phyloP scores from a whole-genome alignment of 108 stramenopile species.

The Asterionellopsis glacialis region DNA sequence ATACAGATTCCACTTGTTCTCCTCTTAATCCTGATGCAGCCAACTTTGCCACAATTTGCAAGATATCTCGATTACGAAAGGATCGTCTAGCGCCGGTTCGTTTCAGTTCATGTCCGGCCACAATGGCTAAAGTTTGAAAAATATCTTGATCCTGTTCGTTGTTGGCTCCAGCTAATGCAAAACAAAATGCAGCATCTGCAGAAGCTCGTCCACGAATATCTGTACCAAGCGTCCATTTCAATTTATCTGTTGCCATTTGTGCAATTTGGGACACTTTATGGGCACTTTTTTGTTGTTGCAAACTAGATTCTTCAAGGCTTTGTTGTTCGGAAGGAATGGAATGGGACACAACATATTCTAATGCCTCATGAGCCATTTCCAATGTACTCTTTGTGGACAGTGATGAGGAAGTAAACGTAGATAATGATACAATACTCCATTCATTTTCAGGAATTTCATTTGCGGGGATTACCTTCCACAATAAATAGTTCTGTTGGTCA shows the following conservation, averaged over 20 bases:
- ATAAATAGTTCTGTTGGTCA: not conserved
- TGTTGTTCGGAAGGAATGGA: not conserved
- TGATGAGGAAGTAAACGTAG: too few species aligned
- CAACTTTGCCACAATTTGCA: conserved; percentile 57
- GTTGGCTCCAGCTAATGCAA: conserved; percentile 56
- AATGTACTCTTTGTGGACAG: not conserved
- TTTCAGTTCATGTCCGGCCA: conserved; percentile 40
- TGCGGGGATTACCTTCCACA: conserved; percentile 3
- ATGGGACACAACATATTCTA: not conserved
- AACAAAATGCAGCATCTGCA: conserved; percentile 79
- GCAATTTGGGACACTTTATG: not conserved
- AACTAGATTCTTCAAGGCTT: not conserved
- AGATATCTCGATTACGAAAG: conserved; percentile 51
- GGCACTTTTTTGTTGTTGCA: not conserved
- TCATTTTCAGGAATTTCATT: not conserved
- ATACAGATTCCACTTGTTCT: conserved; percentile 10
- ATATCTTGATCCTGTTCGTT: conserved; percentile 9
- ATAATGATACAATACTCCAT: not conserved
- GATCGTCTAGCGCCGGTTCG: conserved; percentile 47
- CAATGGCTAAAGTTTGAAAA: conserved; percentile 37
- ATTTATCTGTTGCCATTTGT: not conserved
- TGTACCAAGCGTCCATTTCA: conserved; percentile 10
- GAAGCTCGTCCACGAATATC: conserved; percentile 64
- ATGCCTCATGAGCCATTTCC: conserved; percentile 1
- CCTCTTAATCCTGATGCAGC: conserved; percentile 47